Evolutionary conservation across 140 eudicot genomes (phyloP), one percentile per base, ranked within the genome.

Genomic region (Anethum foeniculum): DNA sequence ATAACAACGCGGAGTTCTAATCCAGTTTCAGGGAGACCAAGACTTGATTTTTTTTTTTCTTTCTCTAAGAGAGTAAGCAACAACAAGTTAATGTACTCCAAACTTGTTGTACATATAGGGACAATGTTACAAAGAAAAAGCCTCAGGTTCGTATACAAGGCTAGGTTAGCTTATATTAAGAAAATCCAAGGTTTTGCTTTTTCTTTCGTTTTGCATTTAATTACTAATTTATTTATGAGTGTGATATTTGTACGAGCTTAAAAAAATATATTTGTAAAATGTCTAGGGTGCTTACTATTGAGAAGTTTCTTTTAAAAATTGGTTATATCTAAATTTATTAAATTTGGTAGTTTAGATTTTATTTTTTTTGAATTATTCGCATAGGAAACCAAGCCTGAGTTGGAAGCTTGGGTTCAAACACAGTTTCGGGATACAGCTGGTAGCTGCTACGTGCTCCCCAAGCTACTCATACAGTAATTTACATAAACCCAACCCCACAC

Each of bases 1-100:
- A 69, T 0, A 69, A 34, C 6, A 69, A 69, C 46, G 75, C 75
- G 75, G 75, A 30, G 27, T 34, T 62, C 0, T 23, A 62, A 62
- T 62, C 71, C 36, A 71, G 76, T 71, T 71, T 1, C 48, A 71
- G 46, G 19, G 48, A 69, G 75, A 69, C 69, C 44, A 69, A 69
- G 75, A 68, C 75, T 68, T 28, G 12, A 1, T 0, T 27, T 14
- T 68, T 1, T 68, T 1, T 34, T 34, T 34, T 32, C 9, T 32
- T 16, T 68, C 5, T 68, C 25, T 16, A 69, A 34, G 43, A 36
- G 13, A 69, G n/a, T 68, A 69, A 69, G 75, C 43, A 69, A 60
- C 68, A 34, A 10, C 75, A 69, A 69, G 46, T 28, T 67, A 67
- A 67, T 28, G 1, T 68, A 16, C 43, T 69, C 23, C 34, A 14